These are phyloP conservation scores for Arabis hirsuta DNA, from an alignment of 345 rosid species.

Conservation along the genomic window DNA sequence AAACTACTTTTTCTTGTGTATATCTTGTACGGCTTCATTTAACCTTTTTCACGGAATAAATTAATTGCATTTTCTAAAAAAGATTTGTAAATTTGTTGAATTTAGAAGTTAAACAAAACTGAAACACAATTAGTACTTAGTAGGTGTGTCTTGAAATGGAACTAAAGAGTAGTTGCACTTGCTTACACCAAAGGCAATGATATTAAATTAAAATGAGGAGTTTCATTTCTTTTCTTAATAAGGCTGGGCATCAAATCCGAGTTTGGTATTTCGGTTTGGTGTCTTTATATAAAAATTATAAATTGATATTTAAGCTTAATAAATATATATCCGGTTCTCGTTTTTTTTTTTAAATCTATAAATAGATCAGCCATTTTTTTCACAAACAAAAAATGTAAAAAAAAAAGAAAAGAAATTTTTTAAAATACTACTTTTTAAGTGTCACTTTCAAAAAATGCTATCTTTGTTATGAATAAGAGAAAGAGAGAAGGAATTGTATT, in stretches of 20 bases:
- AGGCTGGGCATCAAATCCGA: slow-evolving; percentile 2
- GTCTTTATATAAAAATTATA: neutral
- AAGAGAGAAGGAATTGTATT: too few relatives aligned
- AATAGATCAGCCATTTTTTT: too few relatives aligned
- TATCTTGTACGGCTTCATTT: slow-evolving; percentile 35
- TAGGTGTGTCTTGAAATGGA: slow-evolving; percentile 42
- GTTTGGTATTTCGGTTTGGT: neutral
- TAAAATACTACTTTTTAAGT: too few relatives aligned
- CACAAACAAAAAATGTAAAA: too few relatives aligned
- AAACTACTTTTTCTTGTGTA: slow-evolving; percentile 12
- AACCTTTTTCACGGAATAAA: slow-evolving; percentile 20
- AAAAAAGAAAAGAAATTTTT: too few relatives aligned
- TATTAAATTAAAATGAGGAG: slow-evolving; percentile 12
- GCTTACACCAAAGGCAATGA: slow-evolving; percentile 35
- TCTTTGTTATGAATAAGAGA: too few relatives aligned
- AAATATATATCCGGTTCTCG: too few relatives aligned
- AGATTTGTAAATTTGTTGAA: neutral
- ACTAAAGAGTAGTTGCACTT: slow-evolving; percentile 41
- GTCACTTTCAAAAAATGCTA: too few relatives aligned
- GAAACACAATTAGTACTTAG: slow-evolving; percentile 30
- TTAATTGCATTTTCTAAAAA: neutral
- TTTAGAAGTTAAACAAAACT: slow-evolving; percentile 30
- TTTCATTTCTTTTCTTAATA: slow-evolving; percentile 6
- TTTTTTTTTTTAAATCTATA: too few relatives aligned
- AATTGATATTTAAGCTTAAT: neutral